phyloP scores from a whole-genome alignment of 176 grass and related monocot species.

The Carex littledalei region DNA sequence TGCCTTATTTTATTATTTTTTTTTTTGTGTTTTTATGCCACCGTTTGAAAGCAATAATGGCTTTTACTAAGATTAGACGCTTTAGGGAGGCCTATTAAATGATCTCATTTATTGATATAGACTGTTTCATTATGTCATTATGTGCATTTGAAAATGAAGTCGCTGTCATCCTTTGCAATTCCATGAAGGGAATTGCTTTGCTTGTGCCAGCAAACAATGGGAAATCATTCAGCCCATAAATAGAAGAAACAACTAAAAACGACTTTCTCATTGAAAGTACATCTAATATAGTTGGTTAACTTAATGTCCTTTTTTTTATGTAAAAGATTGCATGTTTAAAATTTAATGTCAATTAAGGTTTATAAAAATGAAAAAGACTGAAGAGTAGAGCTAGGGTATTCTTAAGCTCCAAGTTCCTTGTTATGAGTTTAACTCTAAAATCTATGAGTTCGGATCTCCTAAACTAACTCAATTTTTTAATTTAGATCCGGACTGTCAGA shows the following conservation, averaged over 20 bases:
- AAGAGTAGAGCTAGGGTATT: too few relatives aligned
- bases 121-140: not conserved
- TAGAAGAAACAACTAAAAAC: not conserved
- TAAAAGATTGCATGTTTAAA: not conserved
- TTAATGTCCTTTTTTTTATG: not conserved
- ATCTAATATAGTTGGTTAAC: not conserved
- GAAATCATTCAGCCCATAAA: not conserved
- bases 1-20: not conserved
- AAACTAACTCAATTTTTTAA: too few relatives aligned
- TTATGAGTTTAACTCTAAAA: too few relatives aligned
- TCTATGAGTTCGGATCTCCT: too few relatives aligned
- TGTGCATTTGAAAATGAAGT: not conserved
- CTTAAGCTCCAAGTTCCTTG: too few relatives aligned
- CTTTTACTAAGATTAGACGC: not conserved
- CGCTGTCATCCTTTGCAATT: not conserved
- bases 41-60: not conserved
- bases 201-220: constrained; percentile 7
- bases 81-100: not conserved
- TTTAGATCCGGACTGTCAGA: too few relatives aligned
- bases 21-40: not conserved
- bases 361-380: not conserved
- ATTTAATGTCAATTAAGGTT: not conserved
- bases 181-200: not conserved
- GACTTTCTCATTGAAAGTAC: not conserved
- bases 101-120: not conserved